Evolutionary conservation across 768 basidiomycete species (phyloP), one percentile per base, ranked within the genome.

Genomic region (Chalciporus piperatus): DNA sequence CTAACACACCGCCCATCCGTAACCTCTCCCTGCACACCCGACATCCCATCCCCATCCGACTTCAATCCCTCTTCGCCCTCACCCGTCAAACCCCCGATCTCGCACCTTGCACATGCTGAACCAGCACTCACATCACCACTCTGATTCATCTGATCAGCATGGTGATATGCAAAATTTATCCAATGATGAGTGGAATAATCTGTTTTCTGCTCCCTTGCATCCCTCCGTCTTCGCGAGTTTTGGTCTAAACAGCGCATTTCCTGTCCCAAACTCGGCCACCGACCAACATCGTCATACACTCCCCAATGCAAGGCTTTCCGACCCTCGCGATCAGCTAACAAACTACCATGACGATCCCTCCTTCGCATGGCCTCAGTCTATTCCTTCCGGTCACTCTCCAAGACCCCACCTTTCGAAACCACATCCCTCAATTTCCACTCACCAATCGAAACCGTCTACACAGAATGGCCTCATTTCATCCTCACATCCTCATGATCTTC

Each of bases 201-300:
- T 86, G 17, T 86, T 85, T 65, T 72, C 85, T n/a, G 64, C 78
- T 4, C 81, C 87, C 2, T 72, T 87, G 45, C 76, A 84, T 53
- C 81, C 84, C 6, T 64, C 76, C 40, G 70, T 82, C 30, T 87
- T 85, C 59, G 78, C 82, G 37, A 76, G 79, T 32, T 76, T 88
- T 39, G 76, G 81, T 12, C 78, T 84, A 3, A 82, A 81, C 60
- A 82, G 80, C 58, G 73, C 81, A 41, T 68, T 88, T 74, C 73
- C 57, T 63, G 59, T 61, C 62, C 60, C 66, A 47, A 56, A 51
- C 27, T 52, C 68, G 55, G 41, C 71, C 71, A 73, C 72, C 35
- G 72, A 76, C 52, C 66, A 64, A 42, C 51, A 64, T 51, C 76
- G 56, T 55, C 68, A 58, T 51, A 45, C 47, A 40, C 52, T 59